Evolutionary conservation across 2,329 filamentous ascomycete species (phyloP), one percentile per base, ranked within the genome.

Genomic region (Apiospora arundinis): DNA sequence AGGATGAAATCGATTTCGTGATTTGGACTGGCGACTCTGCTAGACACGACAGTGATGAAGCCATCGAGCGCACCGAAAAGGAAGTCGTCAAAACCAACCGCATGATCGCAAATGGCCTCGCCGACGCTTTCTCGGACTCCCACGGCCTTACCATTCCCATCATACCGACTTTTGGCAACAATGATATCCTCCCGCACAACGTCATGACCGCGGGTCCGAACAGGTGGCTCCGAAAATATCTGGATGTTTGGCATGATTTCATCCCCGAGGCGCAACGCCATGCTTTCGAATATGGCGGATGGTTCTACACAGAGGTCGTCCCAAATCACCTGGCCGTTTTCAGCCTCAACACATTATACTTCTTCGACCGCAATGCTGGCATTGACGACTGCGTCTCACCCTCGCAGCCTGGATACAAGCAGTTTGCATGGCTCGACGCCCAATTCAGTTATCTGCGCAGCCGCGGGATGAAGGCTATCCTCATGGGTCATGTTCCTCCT

Each of bases 131-230:
- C 48, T 85, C 88, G 56, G 84, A 89, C 74, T 79, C 85, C 72
- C 85, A 89, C 70, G 89, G 90, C 71, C 88, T 95, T 72, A 82
- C 87, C 16, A 88, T 98, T 4, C 95, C 96, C 4, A 90, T 98
- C 42, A 87, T 99, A 25, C 95, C 96, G 0, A 98, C 92, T 0
- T 92, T 98, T 76, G 96, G 96, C 73, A 99, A 99, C 84, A 99
- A 99, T 82, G 96, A 99, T 78, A 95, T 99, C 72, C 90, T 98
- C 72, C 96, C 96, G 1, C 96, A 99, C 83, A 99, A 99, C 78
- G 97, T 98, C 78, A 91, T 99, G 80, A 85, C 90, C 56, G 87
- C 90, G 0, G 96, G 95, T 0, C 96, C 96, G 21, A 98, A 98
- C 78, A 88, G 89, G 74, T 97, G 95, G 92, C 93, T 97, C 0